Evolutionary conservation across 345 rosid species (phyloP).

Genomic region (Barbarea vulgaris): DNA sequence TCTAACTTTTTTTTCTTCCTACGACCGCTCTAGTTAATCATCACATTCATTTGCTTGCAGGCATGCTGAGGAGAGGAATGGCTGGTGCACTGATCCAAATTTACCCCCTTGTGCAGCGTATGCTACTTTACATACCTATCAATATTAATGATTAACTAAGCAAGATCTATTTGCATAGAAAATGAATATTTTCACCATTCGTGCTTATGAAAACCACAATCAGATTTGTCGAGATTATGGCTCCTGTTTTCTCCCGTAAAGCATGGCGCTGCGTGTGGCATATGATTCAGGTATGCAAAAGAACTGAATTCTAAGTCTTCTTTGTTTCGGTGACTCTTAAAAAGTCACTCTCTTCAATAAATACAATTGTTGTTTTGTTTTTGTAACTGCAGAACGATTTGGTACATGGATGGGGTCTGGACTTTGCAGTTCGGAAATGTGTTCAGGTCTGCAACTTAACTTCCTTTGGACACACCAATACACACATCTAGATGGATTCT

Average conservation of each 20-base stretch:
- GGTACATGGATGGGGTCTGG: slow-evolving; percentile 84
- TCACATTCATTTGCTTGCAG: slow-evolving; percentile 43
- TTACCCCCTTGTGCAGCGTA: slow-evolving; percentile 99
- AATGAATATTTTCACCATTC: neutral
- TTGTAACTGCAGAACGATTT: slow-evolving; percentile 61
- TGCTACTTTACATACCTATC: slow-evolving; percentile 30
- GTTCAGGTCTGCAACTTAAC: slow-evolving; percentile 51
- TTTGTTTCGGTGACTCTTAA: neutral
- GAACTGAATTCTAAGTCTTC: neutral
- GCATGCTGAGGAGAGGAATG: slow-evolving; percentile 74
- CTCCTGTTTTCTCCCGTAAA: slow-evolving; percentile 86
- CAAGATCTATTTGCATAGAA: neutral
- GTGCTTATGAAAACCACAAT: neutral
- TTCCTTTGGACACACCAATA: neutral
- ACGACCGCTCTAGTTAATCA: neutral
- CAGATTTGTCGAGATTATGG: slow-evolving; percentile 99
- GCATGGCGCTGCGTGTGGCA: slow-evolving; percentile 99
- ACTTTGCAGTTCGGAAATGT: slow-evolving; percentile 69
- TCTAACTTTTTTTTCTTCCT: neutral
- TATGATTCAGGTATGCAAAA: slow-evolving; percentile 75
- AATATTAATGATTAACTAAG: neutral
- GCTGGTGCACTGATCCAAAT: slow-evolving; percentile 77
- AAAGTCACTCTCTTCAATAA: neutral
- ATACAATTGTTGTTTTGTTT: neutral
- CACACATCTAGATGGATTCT: neutral